Evolutionary conservation across 192 early-diverging fungal species (phyloP), one percentile per base, ranked within the genome.

Genomic region (Kappamyces sp.): DNA sequence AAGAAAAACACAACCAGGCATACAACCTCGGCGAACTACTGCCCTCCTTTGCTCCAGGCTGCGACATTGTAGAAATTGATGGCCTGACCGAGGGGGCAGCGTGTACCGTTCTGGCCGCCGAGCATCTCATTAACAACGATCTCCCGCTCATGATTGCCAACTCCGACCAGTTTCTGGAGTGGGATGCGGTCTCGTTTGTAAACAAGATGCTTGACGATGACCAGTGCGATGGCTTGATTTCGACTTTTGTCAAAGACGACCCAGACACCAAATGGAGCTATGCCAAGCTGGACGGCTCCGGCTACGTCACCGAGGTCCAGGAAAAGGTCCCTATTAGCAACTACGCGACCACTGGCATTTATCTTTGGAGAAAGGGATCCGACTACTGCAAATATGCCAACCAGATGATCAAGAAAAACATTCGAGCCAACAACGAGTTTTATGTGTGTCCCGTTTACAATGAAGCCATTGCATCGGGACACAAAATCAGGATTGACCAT

Each of bases 121-220:
- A 58, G 33, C 12, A 40, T 4, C 29, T 58, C 8, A 58, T 58
- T 40, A 29, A 58, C 43, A 39, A 32, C 41, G 57, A 58, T 7
- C 6, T 58, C 5, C 57, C 57, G 5, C 57, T 58, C 29, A 31
- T 58, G 57, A 58, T 40, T 5, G 57, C 57, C 47, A 58, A 58
- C 41, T 58, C 57, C 43, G 57, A 58, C 39, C 57, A 58, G 43
- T 58, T 58, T 14, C 33, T 58, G 34, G 57, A 58, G 29, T 58
- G 57, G 57, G 43, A 58, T 40, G 57, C 57, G 34, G 40, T 15
- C 14, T 34, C 37, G 15, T 58, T 46, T 40, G 31, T 58, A 5
- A 5, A 32, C 47, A 54, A 11, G 8, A 12, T 40, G 4, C 42
- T 43, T n/a, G n/a, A 43, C 42, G 29, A 32, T 9, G 40, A 11